Evolutionary conservation across 176 grass and related monocot genomes (phyloP).

Genomic region (Oryza officinalis): DNA sequence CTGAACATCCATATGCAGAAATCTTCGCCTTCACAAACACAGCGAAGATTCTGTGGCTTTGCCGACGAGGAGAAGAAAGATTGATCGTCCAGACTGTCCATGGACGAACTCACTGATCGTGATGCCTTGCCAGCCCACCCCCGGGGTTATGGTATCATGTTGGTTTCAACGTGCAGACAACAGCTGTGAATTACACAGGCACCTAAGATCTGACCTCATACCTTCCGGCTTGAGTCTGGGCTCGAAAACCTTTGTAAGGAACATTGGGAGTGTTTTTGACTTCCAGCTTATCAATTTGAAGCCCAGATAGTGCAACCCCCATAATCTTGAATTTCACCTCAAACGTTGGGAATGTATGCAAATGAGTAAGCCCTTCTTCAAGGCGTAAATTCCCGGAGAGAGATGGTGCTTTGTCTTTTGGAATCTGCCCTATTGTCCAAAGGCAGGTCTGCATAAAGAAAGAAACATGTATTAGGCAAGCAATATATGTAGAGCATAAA

Average conservation of each 20-base stretch:
- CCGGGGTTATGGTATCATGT: not conserved
- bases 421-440: constrained; percentile 91
- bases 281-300: constrained; percentile 95
- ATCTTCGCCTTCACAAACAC: not conserved
- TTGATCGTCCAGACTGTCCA: not conserved
- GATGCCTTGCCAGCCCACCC: not conserved
- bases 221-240: constrained; percentile 81
- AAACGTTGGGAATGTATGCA: constrained; percentile 74
- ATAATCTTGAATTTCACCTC: constrained; percentile 91
- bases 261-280: constrained; percentile 56
- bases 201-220: constrained; percentile 84
- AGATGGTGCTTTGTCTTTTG: constrained; percentile 86
- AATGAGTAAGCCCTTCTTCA: constrained; percentile 56
- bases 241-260: constrained; percentile 96
- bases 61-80: not conserved
- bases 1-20: not conserved
- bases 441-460: constrained; percentile 65
- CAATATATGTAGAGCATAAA: not conserved
- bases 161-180: not conserved
- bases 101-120: not conserved
- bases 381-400: constrained; percentile 83
- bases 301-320: constrained; percentile 80
- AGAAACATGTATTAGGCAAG: not conserved
- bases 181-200: not conserved
- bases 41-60: not conserved